phyloP scores from a whole-genome alignment of 306 rosid species.

The Crotalaria pallida region DNA sequence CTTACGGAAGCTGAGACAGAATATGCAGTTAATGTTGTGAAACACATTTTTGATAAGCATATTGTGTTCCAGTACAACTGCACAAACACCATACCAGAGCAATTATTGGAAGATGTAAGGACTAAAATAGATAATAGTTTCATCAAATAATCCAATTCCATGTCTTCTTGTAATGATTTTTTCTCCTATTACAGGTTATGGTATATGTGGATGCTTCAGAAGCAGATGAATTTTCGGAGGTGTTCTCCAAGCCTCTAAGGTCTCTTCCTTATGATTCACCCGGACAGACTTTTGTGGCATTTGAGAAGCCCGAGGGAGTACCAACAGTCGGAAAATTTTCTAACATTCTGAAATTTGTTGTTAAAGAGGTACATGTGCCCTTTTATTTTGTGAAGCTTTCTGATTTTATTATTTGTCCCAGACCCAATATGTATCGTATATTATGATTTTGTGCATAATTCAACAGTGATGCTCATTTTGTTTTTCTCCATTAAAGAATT shows the following conservation, averaged over 20 bases:
- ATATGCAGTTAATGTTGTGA: slow-evolving; percentile 90
- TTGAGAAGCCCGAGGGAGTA: slow-evolving; percentile 83
- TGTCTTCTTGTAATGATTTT: slow-evolving; percentile 24
- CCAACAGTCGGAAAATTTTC: slow-evolving; percentile 78
- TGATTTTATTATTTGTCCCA: neutral
- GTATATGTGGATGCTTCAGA: slow-evolving; percentile 84
- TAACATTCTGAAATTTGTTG: slow-evolving; percentile 67
- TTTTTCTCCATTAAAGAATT: slow-evolving; percentile 4
- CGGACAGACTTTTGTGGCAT: slow-evolving; percentile 86
- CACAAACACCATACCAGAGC: slow-evolving; percentile 97
- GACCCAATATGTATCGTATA: neutral
- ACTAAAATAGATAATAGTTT: slow-evolving; percentile 12
- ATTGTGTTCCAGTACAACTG: slow-evolving; percentile 95
- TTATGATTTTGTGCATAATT: neutral
- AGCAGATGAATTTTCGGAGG: slow-evolving; percentile 79
- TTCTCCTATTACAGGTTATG: slow-evolving; percentile 53
- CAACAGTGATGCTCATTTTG: slow-evolving; percentile 9
- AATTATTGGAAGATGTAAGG: slow-evolving; percentile 80
- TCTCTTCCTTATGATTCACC: slow-evolving; percentile 97
- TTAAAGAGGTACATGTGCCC: slow-evolving; percentile 67
- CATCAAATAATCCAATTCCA: neutral
- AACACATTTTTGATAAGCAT: slow-evolving; percentile 85
- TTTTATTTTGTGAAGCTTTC: neutral
- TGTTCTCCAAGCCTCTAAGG: slow-evolving; percentile 69
- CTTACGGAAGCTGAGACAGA: slow-evolving; percentile 97